Conservation (phyloP, 306 rosid species). For the Casuarina cunninghamiana region DNA sequence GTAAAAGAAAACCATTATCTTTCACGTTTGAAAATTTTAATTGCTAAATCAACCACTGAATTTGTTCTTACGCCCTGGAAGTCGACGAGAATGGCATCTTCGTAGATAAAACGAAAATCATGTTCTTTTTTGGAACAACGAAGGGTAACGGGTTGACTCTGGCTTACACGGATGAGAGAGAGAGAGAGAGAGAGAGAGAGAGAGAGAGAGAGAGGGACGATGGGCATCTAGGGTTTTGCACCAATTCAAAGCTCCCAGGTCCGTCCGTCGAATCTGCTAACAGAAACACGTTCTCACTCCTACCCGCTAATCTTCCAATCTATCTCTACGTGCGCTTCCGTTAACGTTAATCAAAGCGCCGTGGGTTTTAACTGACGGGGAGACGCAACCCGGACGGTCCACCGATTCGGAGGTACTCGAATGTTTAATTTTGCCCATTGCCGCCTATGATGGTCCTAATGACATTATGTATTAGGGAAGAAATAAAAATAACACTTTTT, state of each 20-base stretch:
- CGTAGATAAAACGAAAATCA: constrained; percentile 6
- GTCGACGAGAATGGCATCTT: constrained; percentile 13
- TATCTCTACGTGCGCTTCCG: constrained; percentile 1
- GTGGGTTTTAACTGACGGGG: neutral
- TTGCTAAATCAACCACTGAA: too few relatives aligned
- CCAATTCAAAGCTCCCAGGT: constrained; percentile 19
- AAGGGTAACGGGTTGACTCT: constrained; percentile 27
- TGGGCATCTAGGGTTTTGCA: constrained; percentile 28
- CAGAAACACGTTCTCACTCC: constrained; percentile 37
- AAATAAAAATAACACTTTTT: too few relatives aligned
- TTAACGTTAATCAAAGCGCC: neutral
- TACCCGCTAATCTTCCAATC: neutral
- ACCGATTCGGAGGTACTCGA: too few relatives aligned
- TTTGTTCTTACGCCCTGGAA: too few relatives aligned
- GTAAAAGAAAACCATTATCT: too few relatives aligned
- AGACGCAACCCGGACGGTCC: too few relatives aligned
- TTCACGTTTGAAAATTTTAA: too few relatives aligned
- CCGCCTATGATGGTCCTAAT: too few relatives aligned
- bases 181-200: too few relatives aligned
- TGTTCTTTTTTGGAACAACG: neutral
- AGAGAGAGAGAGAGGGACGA: neutral
- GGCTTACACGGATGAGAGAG: too few relatives aligned
- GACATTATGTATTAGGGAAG: too few relatives aligned
- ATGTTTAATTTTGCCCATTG: too few relatives aligned
- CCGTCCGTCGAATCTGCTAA: constrained; percentile 36